These are phyloP conservation scores for Neurospora tetraspora DNA, from an alignment of 495 filamentous ascomycete species.

Conservation along the genomic window DNA sequence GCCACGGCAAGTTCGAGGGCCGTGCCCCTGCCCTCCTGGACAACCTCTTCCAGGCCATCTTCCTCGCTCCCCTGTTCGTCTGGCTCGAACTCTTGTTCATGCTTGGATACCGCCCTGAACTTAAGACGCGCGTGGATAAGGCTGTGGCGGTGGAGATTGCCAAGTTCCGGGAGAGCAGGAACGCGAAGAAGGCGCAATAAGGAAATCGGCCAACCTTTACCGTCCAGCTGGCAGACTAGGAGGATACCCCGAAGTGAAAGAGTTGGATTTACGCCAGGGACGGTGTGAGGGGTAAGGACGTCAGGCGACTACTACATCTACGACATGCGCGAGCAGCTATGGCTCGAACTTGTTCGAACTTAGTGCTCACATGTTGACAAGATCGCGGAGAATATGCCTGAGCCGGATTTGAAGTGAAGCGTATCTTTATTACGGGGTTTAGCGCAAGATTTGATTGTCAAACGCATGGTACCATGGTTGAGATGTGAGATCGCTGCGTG, in stretches of 20 bases:
- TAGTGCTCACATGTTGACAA: neutral
- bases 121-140: slow-evolving; percentile 69
- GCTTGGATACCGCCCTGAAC: slow-evolving; percentile 79
- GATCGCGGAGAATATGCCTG: neutral
- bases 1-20: slow-evolving; percentile 83
- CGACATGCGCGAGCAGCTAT: neutral
- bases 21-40: slow-evolving; percentile 82
- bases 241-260: neutral
- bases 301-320: neutral
- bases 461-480: neutral
- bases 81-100: slow-evolving; percentile 93
- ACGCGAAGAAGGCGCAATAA: slow-evolving; percentile 14
- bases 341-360: neutral
- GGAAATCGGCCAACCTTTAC: neutral
- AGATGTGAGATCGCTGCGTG: neutral
- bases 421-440: neutral
- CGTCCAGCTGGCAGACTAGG: neutral
- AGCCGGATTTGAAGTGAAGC: neutral
- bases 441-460: neutral
- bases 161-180: slow-evolving; percentile 41
- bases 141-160: slow-evolving; percentile 60
- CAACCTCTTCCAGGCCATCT: slow-evolving; percentile 80
- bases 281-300: neutral
- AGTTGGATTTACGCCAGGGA: neutral
- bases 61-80: slow-evolving; percentile 96